Evolutionary conservation across 495 filamentous ascomycete genomes (phyloP).

Genomic region (Neurospora terricola): DNA sequence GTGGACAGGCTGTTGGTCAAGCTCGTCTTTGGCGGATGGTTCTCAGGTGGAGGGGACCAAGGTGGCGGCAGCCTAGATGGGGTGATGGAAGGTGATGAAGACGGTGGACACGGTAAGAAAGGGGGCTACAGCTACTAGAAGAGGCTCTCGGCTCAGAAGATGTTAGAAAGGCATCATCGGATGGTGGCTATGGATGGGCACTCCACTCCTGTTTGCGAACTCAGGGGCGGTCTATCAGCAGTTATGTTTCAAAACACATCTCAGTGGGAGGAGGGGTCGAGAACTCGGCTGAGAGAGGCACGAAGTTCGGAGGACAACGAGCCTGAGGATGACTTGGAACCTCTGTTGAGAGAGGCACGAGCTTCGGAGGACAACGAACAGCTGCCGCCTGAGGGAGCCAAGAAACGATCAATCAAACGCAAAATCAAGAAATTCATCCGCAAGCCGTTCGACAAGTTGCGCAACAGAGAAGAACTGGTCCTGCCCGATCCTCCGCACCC

Average conservation of each 20-base stretch:
- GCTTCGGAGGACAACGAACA: background rate
- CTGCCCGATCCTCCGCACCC: background rate
- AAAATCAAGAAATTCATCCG: background rate
- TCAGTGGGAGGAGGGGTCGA: background rate
- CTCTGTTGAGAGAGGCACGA: background rate
- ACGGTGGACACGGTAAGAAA: background rate
- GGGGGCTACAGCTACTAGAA: background rate
- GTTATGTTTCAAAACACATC: background rate
- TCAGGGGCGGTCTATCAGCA: background rate
- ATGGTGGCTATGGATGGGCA: background rate
- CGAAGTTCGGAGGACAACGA: background rate
- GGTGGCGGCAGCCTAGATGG: background rate
- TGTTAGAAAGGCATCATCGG: background rate
- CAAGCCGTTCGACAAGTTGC: background rate
- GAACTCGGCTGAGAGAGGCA: background rate
- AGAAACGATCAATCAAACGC: background rate
- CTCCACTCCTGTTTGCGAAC: background rate
- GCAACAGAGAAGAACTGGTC: background rate
- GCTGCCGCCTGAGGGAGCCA: background rate
- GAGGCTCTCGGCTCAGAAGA: background rate
- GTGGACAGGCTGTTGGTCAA: conserved; percentile 79
- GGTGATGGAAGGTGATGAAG: background rate
- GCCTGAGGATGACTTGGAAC: background rate
- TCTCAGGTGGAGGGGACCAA: conserved; percentile 11
- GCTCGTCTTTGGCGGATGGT: conserved; percentile 57